phyloP scores from a whole-genome alignment of 1,284 basidiomycete species.

The Stereum hirsutum region DNA sequence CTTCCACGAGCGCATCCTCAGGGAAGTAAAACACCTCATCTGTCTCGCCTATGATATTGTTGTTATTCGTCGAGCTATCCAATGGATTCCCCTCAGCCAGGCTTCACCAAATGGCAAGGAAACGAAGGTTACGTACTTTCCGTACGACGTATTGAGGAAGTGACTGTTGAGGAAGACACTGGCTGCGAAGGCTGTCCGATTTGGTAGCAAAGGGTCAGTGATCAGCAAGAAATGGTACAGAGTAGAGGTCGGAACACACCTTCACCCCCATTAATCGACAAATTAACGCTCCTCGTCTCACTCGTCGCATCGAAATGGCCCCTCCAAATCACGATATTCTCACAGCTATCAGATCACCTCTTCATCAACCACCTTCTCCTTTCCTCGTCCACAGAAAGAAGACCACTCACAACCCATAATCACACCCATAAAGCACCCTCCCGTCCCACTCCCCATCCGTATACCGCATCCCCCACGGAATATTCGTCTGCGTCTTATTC shows the following conservation, averaged over 20 bases:
- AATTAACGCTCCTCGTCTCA: slow-evolving; percentile 48
- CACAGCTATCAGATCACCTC: slow-evolving; percentile 57
- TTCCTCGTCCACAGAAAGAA: background rate
- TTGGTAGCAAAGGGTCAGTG: slow-evolving; percentile 2
- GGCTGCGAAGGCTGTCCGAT: slow-evolving; percentile 73
- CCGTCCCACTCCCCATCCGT: no score
- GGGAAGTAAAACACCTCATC: slow-evolving; percentile 61
- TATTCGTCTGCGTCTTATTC: slow-evolving; percentile 61
- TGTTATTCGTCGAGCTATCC: slow-evolving; percentile 55
- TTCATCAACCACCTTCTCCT: background rate
- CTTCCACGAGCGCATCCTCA: slow-evolving; percentile 32
- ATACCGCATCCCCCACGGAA: slow-evolving; percentile 55
- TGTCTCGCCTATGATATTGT: slow-evolving; percentile 47
- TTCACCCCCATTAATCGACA: slow-evolving; percentile 73
- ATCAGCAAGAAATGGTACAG: background rate
- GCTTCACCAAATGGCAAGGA: background rate
- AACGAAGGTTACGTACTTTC: slow-evolving; percentile 40
- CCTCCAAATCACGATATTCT: slow-evolving; percentile 72
- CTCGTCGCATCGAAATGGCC: slow-evolving; percentile 65
- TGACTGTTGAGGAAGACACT: slow-evolving; percentile 73
- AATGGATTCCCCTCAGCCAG: background rate
- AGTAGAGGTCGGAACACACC: slow-evolving; percentile 31
- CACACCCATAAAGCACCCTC: slow-evolving; percentile 67
- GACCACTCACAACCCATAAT: slow-evolving; percentile 73
- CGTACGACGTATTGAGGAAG: slow-evolving; percentile 64